These are phyloP conservation scores for Pyracantha coccinea DNA, from an alignment of 331 rosid species.

Conservation along the genomic window DNA sequence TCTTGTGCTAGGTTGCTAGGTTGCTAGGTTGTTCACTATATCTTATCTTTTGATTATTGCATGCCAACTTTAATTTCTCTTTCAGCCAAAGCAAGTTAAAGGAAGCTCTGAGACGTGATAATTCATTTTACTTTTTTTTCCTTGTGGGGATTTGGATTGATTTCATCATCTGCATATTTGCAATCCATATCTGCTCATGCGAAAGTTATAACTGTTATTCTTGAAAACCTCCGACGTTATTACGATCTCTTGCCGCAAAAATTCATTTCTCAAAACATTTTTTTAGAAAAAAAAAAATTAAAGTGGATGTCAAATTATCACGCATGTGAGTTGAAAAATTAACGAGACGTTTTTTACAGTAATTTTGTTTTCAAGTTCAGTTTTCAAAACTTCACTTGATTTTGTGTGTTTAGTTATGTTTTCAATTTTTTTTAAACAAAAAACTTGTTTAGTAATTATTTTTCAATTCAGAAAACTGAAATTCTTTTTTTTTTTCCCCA, in stretches of 20 bases:
- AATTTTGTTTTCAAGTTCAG: no score
- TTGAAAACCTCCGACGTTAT: neutral
- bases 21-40: conserved; percentile 1
- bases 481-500: no score
- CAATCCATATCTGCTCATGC: neutral
- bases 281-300: no score
- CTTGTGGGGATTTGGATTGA: neutral
- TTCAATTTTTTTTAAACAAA: no score
- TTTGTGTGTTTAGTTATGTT: no score
- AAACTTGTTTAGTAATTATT: no score
- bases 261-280: neutral
- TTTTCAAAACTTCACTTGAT: neutral
- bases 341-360: no score
- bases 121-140: neutral
- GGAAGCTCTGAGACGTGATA: neutral
- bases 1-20: neutral
- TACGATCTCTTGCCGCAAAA: neutral
- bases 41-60: conserved; percentile 21
- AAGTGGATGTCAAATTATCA: no score
- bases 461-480: no score
- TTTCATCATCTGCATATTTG: neutral
- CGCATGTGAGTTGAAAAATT: neutral
- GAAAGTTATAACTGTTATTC: neutral
- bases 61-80: neutral
- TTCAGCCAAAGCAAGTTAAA: neutral